Percentiles rank a stretch among this genome's conserved stretches.
These are phyloP conservation scores for Colletotrichum chlorophyti DNA, from an alignment of 2,329 filamentous ascomycete species.

Conservation along the genomic window DNA sequence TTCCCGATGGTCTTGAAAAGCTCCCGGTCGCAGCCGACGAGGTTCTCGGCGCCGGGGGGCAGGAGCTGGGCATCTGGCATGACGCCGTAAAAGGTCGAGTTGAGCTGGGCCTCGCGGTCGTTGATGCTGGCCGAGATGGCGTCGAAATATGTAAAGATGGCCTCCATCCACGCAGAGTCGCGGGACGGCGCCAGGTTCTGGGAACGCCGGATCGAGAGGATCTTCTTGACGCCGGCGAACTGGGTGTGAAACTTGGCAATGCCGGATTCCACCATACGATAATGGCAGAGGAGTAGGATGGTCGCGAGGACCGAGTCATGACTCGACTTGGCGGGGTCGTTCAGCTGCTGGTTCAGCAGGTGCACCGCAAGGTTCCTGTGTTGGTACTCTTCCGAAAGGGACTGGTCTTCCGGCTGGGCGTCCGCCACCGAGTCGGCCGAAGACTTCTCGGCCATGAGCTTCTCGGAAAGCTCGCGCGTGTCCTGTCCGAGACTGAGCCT, in stretches of 20 bases:
- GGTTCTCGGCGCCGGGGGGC: conserved; percentile 75
- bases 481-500: conserved; percentile 68
- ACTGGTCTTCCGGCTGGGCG: conserved; percentile 65
- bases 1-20: conserved; percentile 87
- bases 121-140: conserved; percentile 92
- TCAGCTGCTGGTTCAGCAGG: conserved; percentile 83
- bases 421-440: conserved; percentile 52
- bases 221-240: conserved; percentile 90
- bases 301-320: conserved; percentile 90
- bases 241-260: conserved; percentile 93
- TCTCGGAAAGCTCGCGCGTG: conserved; percentile 56
- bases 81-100: conserved; percentile 68
- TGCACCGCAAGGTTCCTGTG: conserved; percentile 82
- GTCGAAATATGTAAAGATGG: conserved; percentile 94
- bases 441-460: conserved; percentile 54
- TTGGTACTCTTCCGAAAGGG: conserved; percentile 81
- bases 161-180: conserved; percentile 88
- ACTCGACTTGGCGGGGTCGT: conserved; percentile 75
- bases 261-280: conserved; percentile 92
- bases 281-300: conserved; percentile 86
- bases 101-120: conserved; percentile 84
- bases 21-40: conserved; percentile 85
- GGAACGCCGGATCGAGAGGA: conserved; percentile 76
- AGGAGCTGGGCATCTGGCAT: conserved; percentile 55
- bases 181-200: conserved; percentile 60